phyloP scores from a whole-genome alignment of 805 yeast genomes.

The Nakazawaea pomicola region DNA sequence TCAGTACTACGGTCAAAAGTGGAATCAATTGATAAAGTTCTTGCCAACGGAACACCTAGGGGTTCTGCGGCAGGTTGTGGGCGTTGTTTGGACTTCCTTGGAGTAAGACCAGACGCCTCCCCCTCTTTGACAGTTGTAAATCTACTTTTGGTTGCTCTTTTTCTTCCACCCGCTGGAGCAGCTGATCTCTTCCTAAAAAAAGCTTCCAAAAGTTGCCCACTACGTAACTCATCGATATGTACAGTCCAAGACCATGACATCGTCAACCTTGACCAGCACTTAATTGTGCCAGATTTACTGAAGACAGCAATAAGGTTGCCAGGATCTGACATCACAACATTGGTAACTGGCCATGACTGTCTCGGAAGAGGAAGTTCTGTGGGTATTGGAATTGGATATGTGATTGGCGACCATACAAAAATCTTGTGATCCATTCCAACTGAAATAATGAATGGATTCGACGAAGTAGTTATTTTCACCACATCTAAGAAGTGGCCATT shows the following conservation, averaged over 20 bases:
- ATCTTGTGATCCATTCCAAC: conserved; percentile 72
- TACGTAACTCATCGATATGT: conserved; percentile 32
- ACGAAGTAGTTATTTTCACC: conserved; percentile 52
- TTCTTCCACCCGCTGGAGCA: conserved; percentile 37
- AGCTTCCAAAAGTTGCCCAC: conserved; percentile 41
- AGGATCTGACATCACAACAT: conserved; percentile 49
- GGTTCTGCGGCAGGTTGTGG: neutral
- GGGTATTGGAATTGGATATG: conserved; percentile 41
- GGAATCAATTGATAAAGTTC: conserved; percentile 28
- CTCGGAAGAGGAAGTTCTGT: conserved; percentile 35
- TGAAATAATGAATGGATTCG: conserved; percentile 60
- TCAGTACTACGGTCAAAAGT: conserved; percentile 24
- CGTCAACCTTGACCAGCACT: conserved; percentile 54
- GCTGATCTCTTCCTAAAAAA: conserved; percentile 56
- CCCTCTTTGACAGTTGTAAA: conserved; percentile 9
- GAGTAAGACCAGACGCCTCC: conserved; percentile 7
- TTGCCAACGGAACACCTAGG: conserved; percentile 15
- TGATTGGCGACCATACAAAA: conserved; percentile 68
- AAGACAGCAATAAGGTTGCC: conserved; percentile 57
- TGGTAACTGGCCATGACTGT: conserved; percentile 58
- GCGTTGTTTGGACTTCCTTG: conserved; percentile 15
- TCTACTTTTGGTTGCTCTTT: conserved; percentile 16
- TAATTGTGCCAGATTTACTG: conserved; percentile 45
- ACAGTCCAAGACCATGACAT: conserved; percentile 57
- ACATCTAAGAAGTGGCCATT: conserved; percentile 61